A percentile compares a stretch with the other conserved stretches of the same genome.
These are phyloP conservation scores for Hypholoma fasciculare DNA, from an alignment of 768 basidiomycete genomes.

Conservation along the genomic window DNA sequence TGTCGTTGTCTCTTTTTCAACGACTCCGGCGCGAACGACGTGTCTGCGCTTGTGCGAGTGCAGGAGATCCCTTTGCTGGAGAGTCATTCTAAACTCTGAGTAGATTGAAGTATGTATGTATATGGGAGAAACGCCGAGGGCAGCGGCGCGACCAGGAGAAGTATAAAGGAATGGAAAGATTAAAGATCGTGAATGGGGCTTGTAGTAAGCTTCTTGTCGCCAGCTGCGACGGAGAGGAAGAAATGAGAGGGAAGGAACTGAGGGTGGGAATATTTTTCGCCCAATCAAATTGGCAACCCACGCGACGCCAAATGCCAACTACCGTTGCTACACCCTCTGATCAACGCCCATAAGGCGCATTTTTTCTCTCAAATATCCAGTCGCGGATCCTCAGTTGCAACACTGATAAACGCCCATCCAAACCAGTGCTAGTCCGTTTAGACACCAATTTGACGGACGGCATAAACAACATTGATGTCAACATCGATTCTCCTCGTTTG, in stretches of 20 bases:
- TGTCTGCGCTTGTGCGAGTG: background rate
- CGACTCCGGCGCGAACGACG: background rate
- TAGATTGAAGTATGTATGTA: too few species aligned
- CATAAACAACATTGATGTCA: too few species aligned
- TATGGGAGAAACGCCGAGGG: background rate
- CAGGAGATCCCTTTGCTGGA: background rate
- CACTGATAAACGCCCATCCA: too few species aligned
- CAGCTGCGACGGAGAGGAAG: background rate
- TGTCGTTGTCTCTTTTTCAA: too few species aligned
- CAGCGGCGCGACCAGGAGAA: background rate
- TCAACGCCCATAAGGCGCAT: background rate
- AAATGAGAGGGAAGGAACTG: background rate
- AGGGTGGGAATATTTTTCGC: background rate
- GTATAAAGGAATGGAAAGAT: slow-evolving; percentile 3
- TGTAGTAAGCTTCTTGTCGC: background rate
- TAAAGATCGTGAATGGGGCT: slow-evolving; percentile 4
- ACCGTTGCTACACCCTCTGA: background rate
- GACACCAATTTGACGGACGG: too few species aligned
- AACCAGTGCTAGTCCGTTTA: too few species aligned
- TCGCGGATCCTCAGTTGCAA: too few species aligned
- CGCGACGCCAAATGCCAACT: background rate
- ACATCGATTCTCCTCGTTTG: too few species aligned
- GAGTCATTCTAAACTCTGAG: background rate
- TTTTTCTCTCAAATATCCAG: too few species aligned
- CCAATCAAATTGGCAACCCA: background rate